Conservation (phyloP, 768 basidiomycete genomes). For the Mrakia gelida region DNA sequence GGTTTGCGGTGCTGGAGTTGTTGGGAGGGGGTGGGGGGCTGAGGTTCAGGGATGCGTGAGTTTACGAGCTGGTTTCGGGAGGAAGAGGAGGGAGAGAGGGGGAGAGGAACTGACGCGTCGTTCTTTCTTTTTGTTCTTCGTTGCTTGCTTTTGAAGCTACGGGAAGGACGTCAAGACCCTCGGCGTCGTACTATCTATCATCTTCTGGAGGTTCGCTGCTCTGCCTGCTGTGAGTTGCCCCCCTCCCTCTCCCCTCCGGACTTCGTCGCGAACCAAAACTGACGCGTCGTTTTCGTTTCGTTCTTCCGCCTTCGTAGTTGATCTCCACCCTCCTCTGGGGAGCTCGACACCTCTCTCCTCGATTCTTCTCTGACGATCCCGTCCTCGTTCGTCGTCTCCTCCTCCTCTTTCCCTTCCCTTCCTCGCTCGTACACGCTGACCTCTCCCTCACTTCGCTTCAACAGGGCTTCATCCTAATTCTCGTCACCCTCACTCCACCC, state of each 20-base stretch:
- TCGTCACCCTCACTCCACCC: slow-evolving; percentile 20
- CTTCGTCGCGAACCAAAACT: neutral
- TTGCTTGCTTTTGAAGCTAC: neutral
- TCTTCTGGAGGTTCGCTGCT: slow-evolving; percentile 30
- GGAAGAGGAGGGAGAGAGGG: neutral
- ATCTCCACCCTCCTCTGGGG: slow-evolving; percentile 7
- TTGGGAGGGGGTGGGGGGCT: slow-evolving; percentile 27
- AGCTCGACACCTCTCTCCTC: slow-evolving; percentile 9
- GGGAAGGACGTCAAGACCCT: slow-evolving; percentile 25
- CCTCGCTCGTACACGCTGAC: neutral
- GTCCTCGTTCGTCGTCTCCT: slow-evolving; percentile 12
- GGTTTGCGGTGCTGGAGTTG: slow-evolving; percentile 19
- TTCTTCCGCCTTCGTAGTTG: neutral
- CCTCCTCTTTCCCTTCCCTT: neutral
- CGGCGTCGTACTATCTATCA: slow-evolving; percentile 25
- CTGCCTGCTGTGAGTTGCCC: slow-evolving; percentile 10
- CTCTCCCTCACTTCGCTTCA: neutral
- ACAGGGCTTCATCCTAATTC: slow-evolving; percentile 17
- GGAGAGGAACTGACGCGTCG: neutral
- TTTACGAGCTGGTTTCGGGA: neutral
- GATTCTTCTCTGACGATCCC: slow-evolving; percentile 18
- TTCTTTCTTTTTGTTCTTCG: no score
- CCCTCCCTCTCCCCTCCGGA: neutral
- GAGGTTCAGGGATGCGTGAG: slow-evolving; percentile 21
- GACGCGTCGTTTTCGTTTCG: neutral